These are phyloP conservation scores for Xylariaceae sp. DNA, from an alignment of 2,329 filamentous ascomycete genomes.

Conservation along the genomic window DNA sequence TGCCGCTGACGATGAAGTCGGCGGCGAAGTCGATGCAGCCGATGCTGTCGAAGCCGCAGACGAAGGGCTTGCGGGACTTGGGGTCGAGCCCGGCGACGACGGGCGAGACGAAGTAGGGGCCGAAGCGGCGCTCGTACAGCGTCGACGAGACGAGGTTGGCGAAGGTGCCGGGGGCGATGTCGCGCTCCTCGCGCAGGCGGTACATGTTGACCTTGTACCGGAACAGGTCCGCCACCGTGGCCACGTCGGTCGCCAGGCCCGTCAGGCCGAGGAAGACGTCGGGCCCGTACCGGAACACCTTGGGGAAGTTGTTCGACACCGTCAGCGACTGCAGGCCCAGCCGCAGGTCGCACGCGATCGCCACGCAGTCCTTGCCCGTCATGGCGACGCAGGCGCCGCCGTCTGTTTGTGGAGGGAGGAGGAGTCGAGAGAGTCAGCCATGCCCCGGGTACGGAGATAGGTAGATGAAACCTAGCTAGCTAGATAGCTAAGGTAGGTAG, in stretches of 20 bases:
- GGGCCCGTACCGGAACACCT: slow-evolving; percentile 96
- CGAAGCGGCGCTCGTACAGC: slow-evolving; percentile 93
- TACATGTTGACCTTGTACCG: slow-evolving; percentile 99
- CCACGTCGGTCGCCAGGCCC: slow-evolving; percentile 91
- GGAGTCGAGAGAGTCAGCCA: too few relatives aligned
- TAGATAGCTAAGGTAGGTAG: too few relatives aligned
- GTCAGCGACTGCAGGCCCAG: slow-evolving; percentile 94
- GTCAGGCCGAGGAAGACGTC: slow-evolving; percentile 94
- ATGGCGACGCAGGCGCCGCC: slow-evolving; percentile 96
- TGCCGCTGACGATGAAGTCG: slow-evolving; percentile 97
- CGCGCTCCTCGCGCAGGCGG: slow-evolving; percentile 92
- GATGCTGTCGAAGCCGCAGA: slow-evolving; percentile 98
- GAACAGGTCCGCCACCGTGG: slow-evolving; percentile 92
- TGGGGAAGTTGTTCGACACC: slow-evolving; percentile 99
- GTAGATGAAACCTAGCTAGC: too few relatives aligned
- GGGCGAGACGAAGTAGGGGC: slow-evolving; percentile 91
- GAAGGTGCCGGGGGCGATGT: slow-evolving; percentile 90
- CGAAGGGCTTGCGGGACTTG: slow-evolving; percentile 90
- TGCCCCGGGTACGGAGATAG: too few relatives aligned
- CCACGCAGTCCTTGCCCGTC: slow-evolving; percentile 99
- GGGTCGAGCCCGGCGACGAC: slow-evolving; percentile 93
- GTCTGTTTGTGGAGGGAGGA: slow-evolving; percentile 46
- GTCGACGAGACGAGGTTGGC: slow-evolving; percentile 88
- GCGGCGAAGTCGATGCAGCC: slow-evolving; percentile 99
- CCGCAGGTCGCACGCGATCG: slow-evolving; percentile 97